Conservation (phyloP, 768 basidiomycete species). For the Panaeolus papilionaceus region DNA sequence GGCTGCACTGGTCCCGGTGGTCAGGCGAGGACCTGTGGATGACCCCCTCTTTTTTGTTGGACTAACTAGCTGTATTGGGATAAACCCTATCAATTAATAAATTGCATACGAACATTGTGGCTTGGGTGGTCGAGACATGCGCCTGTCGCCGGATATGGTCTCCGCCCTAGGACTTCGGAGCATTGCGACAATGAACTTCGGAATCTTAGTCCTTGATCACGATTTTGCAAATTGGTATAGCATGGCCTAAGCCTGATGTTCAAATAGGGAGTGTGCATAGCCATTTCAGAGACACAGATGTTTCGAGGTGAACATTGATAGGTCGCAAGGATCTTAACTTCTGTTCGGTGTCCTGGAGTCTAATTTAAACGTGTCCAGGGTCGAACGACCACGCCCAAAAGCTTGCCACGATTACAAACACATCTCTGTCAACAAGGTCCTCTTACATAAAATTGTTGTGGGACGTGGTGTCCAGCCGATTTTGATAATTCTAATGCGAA, state of each 20-base stretch:
- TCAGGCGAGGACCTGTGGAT: conserved; percentile 10
- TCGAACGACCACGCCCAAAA: background rate
- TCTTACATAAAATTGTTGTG: conserved; percentile 4
- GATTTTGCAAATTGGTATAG: conserved; percentile 2
- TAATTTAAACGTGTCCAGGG: conserved; percentile 12
- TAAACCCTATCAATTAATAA: conserved; percentile 4
- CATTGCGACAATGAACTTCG: conserved; percentile 7
- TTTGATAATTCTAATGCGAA: too few relatives aligned
- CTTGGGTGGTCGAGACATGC: background rate
- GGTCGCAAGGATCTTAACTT: background rate
- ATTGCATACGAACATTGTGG: conserved; percentile 10
- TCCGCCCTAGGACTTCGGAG: conserved; percentile 8
- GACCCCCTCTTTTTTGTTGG: background rate
- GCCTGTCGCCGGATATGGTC: background rate
- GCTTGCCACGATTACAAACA: conserved; percentile 1
- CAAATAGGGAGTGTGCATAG: conserved; percentile 3
- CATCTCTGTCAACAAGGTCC: conserved; percentile 4
- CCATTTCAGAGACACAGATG: background rate
- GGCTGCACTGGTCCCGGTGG: conserved; percentile 2
- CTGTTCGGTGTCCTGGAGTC: conserved; percentile 10
- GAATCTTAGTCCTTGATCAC: conserved; percentile 9
- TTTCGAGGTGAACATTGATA: background rate
- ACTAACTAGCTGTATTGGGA: conserved; percentile 6
- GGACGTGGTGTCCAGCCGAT: background rate
- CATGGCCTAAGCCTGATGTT: conserved; percentile 2